These are phyloP conservation scores for Ottelia alismoides DNA, from an alignment of 106 monocot genomes.

Conservation along the genomic window DNA sequence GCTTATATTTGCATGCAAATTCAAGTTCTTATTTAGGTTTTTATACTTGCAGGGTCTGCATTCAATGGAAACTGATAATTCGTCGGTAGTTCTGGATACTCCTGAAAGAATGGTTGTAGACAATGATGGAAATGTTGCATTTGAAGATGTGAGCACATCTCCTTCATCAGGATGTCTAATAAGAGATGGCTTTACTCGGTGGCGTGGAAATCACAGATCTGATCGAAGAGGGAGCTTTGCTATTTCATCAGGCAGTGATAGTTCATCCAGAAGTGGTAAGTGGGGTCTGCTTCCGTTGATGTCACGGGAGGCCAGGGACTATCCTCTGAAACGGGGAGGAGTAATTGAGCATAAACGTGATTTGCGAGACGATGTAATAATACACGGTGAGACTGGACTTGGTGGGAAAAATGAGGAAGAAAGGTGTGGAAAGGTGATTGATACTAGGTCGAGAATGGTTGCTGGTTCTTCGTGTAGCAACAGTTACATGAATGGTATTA, in stretches of 20 bases:
- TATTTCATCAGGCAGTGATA: slow-evolving; percentile 12
- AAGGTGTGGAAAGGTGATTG: slow-evolving; percentile 6
- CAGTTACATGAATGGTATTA: slow-evolving; percentile 5
- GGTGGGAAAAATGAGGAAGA: not conserved
- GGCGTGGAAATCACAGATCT: too few species aligned
- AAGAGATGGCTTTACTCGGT: too few species aligned
- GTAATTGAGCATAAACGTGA: too few species aligned
- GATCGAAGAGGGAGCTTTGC: slow-evolving; percentile 1
- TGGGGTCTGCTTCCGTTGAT: slow-evolving; percentile 12
- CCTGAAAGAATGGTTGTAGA: slow-evolving; percentile 43
- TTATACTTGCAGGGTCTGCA: slow-evolving; percentile 23
- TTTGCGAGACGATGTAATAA: not conserved
- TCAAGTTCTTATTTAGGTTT: too few species aligned
- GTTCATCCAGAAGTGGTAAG: slow-evolving; percentile 22
- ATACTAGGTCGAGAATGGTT: slow-evolving; percentile 2
- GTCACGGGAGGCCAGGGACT: not conserved
- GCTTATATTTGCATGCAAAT: too few species aligned
- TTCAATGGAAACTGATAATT: slow-evolving; percentile 21
- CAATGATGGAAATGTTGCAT: too few species aligned
- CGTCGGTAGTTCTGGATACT: slow-evolving; percentile 45
- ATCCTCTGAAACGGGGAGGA: too few species aligned
- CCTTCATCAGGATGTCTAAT: too few species aligned
- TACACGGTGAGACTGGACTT: not conserved
- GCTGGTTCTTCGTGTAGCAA: slow-evolving; percentile 8
- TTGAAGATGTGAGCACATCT: too few species aligned